A percentile compares a stretch with the other conserved stretches of the same genome.
Conservation (phyloP, 352 stramenopile species). For the Pythium grandisporangium region DNA sequence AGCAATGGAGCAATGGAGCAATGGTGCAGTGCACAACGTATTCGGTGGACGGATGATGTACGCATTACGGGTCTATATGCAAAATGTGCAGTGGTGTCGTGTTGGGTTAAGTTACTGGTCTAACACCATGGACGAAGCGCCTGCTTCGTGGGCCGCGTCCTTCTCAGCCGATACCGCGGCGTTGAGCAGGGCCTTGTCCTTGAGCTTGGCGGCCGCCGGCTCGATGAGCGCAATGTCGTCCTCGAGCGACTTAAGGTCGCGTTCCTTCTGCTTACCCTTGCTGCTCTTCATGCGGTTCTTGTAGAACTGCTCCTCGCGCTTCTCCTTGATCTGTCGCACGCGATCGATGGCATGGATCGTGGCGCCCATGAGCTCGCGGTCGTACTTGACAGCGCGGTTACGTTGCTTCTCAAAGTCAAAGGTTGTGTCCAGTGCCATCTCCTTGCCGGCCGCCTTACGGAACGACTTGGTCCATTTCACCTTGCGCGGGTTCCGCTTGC, state of each 20-base stretch:
- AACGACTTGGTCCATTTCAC: constrained; percentile 99
- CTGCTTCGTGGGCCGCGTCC: constrained; percentile 36
- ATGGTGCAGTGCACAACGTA: too few species aligned
- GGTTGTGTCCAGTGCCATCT: constrained; percentile 99
- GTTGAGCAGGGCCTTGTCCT: constrained; percentile 76
- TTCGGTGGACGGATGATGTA: too few species aligned
- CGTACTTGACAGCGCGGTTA: constrained; percentile 99
- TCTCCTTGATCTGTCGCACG: constrained; percentile 96
- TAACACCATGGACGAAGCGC: constrained; percentile 74
- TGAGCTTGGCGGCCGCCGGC: constrained; percentile 53
- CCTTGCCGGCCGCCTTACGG: constrained; percentile 96
- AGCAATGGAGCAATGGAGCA: too few species aligned
- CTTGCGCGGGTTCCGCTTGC: constrained; percentile 99
- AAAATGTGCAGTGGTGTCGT: too few species aligned
- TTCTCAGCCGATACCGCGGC: constrained; percentile 49
- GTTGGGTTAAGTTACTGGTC: constrained; percentile 61
- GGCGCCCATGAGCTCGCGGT: constrained; percentile 97
- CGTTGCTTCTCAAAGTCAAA: constrained; percentile 99
- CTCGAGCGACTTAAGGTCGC: constrained; percentile 76
- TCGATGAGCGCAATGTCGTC: constrained; percentile 84
- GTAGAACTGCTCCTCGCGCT: constrained; percentile 95
- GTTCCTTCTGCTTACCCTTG: constrained; percentile 70
- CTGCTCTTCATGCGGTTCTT: constrained; percentile 94
- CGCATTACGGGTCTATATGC: too few species aligned
- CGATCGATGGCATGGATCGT: constrained; percentile 98